Evolutionary conservation across 805 yeast genomes (phyloP), one percentile per base, ranked within the genome.

Genomic region (Saccharomycopsis lassenensis): DNA sequence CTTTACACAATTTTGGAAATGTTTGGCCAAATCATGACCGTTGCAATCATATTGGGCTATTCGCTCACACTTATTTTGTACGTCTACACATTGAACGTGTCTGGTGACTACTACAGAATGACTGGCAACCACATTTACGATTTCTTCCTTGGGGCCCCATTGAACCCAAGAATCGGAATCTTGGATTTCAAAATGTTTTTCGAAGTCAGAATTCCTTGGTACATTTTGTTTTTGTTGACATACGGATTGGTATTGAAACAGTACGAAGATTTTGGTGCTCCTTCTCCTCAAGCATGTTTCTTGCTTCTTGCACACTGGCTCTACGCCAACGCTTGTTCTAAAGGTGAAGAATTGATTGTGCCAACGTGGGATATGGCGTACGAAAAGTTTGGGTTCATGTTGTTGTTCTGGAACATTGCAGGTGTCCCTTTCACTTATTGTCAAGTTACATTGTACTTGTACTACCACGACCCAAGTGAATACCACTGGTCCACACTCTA

Each of bases 311-410:
- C 94, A 10, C 93, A 89, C 57, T 91, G 93, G 82, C 64, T 86
- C 33, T 91, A 91, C 54, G 95, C 94, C 43, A 89, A 91, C 54
- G 95, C 96, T 2, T 89, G 97, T 60, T 78, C 94, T 39, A 91
- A 91, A 61, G 98, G 97, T 49, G 98, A 91, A 62, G 97, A 91
- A 57, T 66, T 89, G 50, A 91, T 91, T 56, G 94, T 87, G 45
- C 95, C 97, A 49, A 82, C 95, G 14, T 91, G 98, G 97, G 98
- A 91, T 59, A 89, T 91, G 96, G 95, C 94, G 22, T 91, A 91
- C 59, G 98, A 91, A 59, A 91, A 91, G 62, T 91, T 91, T 52
- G 98, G 98, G n/a, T 91, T 91, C 67, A 87, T 91, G 97, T 72
- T 91, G 47, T 75, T 87, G 50, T 91, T 91, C 69, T 91, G 98